These are phyloP conservation scores for Cardamine chenopodiifolia DNA, from an alignment of 345 rosid genomes.

Conservation along the genomic window DNA sequence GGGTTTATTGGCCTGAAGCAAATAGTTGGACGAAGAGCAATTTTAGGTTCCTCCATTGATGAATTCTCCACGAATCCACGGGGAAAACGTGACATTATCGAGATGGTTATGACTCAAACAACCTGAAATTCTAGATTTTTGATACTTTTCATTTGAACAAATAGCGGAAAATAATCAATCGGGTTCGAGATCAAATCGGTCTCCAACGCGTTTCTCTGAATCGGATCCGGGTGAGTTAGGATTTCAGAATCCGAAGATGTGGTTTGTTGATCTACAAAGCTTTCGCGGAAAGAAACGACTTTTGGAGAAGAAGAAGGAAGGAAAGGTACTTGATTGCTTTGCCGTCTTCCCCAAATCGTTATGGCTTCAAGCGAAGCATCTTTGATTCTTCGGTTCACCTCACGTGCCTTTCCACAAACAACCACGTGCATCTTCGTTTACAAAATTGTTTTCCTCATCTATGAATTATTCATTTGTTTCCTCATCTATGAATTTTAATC, in stretches of 20 bases:
- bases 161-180: neutral
- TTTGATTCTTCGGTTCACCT: neutral
- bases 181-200: slow-evolving; percentile 21
- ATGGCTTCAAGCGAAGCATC: slow-evolving; percentile 30
- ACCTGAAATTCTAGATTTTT: slow-evolving; percentile 14
- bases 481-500: too few relatives aligned
- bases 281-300: slow-evolving; percentile 23
- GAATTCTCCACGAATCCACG: slow-evolving; percentile 53
- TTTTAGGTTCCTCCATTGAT: slow-evolving; percentile 55
- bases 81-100: slow-evolving; percentile 40
- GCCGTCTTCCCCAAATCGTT: slow-evolving; percentile 7
- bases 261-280: slow-evolving; percentile 32
- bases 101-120: slow-evolving; percentile 1
- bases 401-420: slow-evolving; percentile 32
- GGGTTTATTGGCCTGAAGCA: slow-evolving; percentile 74
- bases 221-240: slow-evolving; percentile 29
- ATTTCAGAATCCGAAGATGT: slow-evolving; percentile 18
- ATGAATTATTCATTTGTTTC: neutral
- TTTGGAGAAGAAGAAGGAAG: slow-evolving; percentile 5
- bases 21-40: slow-evolving; percentile 57
- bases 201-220: neutral
- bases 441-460: neutral
- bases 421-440: slow-evolving; percentile 27
- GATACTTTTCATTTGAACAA: slow-evolving; percentile 9
- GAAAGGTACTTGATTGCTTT: slow-evolving; percentile 23